Evolutionary conservation across 2,329 filamentous ascomycete genomes (phyloP).

Genomic region (Epicoccum sorghinum): DNA sequence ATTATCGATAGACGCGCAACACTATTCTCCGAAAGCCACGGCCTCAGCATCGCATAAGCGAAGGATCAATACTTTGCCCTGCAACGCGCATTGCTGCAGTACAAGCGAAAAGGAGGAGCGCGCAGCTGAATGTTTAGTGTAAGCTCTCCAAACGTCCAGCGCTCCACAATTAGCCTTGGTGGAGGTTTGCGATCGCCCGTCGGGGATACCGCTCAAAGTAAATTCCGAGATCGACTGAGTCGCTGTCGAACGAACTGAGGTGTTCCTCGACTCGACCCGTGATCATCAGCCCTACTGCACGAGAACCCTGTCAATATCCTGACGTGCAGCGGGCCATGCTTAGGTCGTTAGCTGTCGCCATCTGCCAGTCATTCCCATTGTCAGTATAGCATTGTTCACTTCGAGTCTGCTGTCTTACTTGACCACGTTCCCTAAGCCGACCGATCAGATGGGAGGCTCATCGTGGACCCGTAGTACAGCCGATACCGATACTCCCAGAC

Average conservation of each 20-base stretch:
- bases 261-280: slow-evolving; percentile 6
- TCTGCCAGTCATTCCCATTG: background rate
- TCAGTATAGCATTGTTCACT: background rate
- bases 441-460: too few relatives aligned
- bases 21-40: slow-evolving; percentile 2
- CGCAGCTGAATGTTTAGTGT: slow-evolving; percentile 5
- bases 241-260: slow-evolving; percentile 1
- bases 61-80: slow-evolving; percentile 14
- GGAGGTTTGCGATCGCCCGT: slow-evolving; percentile 3
- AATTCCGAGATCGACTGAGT: slow-evolving; percentile 12
- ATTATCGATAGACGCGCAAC: slow-evolving; percentile 7
- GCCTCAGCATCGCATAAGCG: slow-evolving; percentile 1
- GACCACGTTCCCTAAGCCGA: slow-evolving; percentile 2
- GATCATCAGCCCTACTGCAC: slow-evolving; percentile 17
- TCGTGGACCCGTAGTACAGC: too few relatives aligned
- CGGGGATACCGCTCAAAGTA: slow-evolving; percentile 7
- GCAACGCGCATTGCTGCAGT: slow-evolving; percentile 1
- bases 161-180: slow-evolving; percentile 8
- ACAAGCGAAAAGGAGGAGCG: slow-evolving; percentile 4
- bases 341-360: background rate
- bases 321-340: slow-evolving; percentile 15
- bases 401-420: background rate
- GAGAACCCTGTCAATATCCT: slow-evolving; percentile 13
- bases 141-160: slow-evolving; percentile 15
- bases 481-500: background rate